Base-by-base conservation (phyloP, 352 stramenopile genomes). In the Halophytophthora polymorphica region DNA sequence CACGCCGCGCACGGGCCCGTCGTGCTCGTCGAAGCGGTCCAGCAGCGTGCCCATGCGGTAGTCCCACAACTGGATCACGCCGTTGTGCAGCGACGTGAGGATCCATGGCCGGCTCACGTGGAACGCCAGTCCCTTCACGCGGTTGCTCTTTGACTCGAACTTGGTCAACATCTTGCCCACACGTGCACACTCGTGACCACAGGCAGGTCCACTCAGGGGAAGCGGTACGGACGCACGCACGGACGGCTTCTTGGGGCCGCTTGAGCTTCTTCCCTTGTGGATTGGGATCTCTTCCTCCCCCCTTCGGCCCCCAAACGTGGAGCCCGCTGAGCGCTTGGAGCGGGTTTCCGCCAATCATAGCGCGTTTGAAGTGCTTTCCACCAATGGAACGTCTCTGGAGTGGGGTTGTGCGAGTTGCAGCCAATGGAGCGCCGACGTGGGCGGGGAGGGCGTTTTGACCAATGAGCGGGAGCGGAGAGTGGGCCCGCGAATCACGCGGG, bases 91-190 rank as follows among this genome's bases (percentile, higher is more conserved):
- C 49, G 96, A 98, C 31, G 96, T 98, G 66, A 99, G 95, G 66
- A 99, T 98, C 97, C 97, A 99, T 31, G 98, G 97, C 40, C 96
- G 88, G 35, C 96, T 97, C 37, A 95, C 86, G 68, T 99, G 98
- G 86, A 99, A 99, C 50, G 94, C 92, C 37, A 99, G 82, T 4
- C 98, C 98, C 77, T 99, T 99, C 6, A 99, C 98, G 53, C 98
- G 90, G 61, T 98, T 98, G 63, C 96, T 99, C 87, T 99, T 99
- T 61, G 90, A 98, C 83, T 99, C 96, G 71, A 99, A 99, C 76
- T 99, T 99, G 55, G 96, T 99, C 66, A 99, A 70, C 96, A 99
- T 99, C 25, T 31, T 31, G 25, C 25, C 25, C 25, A 31, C 25
- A 31, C 25, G 25, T 8, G 8, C 25, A 31, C 25, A 31, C 25